Conservation (phyloP, 208 protist genomes). For the Porcisia deanei region DNA sequence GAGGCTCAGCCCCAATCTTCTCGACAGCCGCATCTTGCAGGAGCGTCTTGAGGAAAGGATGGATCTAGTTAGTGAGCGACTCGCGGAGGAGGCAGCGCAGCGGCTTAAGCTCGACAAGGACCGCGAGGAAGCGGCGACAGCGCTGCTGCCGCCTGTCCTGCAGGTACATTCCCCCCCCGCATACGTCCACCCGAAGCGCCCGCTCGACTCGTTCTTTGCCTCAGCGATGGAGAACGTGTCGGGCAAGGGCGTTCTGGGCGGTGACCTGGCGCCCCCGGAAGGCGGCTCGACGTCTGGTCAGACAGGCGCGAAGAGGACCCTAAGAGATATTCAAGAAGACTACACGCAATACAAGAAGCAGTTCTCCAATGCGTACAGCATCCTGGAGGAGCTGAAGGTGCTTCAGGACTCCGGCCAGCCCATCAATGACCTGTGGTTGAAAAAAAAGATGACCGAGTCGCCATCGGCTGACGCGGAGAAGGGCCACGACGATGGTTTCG, state of each 20-base stretch:
- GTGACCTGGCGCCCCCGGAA: conserved; percentile 26
- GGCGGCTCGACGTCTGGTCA: not conserved
- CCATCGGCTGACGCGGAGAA: conserved; percentile 40
- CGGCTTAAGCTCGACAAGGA: conserved; percentile 17
- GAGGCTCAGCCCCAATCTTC: conserved; percentile 63
- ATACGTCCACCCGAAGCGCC: conserved; percentile 15
- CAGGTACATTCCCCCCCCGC: conserved; percentile 7
- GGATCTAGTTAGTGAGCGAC: conserved; percentile 28
- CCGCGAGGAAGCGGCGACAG: conserved; percentile 23
- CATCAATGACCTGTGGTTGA: conserved; percentile 82
- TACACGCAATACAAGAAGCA: conserved; percentile 74
- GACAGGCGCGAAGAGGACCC: conserved; percentile 14
- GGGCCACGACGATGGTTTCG: conserved; percentile 69
- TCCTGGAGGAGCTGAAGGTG: conserved; percentile 81
- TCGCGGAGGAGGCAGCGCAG: conserved; percentile 30
- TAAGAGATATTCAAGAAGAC: conserved; percentile 50
- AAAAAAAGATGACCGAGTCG: conserved; percentile 56
- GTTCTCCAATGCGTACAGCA: conserved; percentile 73
- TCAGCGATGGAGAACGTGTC: conserved; percentile 11
- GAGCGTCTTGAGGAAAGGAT: conserved; percentile 69
- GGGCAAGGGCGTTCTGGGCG: conserved; percentile 35
- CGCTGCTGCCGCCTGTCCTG: conserved; percentile 21
- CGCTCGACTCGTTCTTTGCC: conserved; percentile 24
- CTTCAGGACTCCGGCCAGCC: conserved; percentile 69
- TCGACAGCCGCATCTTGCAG: conserved; percentile 73